A percentile compares a stretch with the other conserved stretches of the same genome.
These are phyloP conservation scores for Fusarium pininemorale DNA, from an alignment of 2,329 filamentous ascomycete genomes.

Conservation along the genomic window DNA sequence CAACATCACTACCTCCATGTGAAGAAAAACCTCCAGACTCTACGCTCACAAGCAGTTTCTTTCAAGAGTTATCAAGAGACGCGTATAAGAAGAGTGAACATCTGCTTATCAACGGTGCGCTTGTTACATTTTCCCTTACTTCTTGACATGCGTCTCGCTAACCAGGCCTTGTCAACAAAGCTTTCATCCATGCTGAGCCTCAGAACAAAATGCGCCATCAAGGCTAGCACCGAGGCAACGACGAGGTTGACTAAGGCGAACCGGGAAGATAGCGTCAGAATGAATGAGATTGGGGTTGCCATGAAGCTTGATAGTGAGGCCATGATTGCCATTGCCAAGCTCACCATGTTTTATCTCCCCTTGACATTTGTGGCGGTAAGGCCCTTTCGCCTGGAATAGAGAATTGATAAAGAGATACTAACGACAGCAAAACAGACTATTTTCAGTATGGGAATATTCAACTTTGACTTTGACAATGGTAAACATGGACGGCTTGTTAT, in stretches of 20 bases:
- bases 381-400: not conserved
- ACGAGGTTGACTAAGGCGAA: not conserved
- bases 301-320: not conserved
- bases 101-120: not conserved
- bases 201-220: not conserved
- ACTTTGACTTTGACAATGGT: not conserved
- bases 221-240: not conserved
- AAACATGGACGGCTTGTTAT: not conserved
- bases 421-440: too few species aligned
- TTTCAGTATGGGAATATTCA: not conserved
- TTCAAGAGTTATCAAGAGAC: not conserved
- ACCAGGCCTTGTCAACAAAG: too few species aligned
- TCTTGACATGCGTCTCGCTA: too few species aligned
- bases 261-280: accelerated
- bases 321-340: not conserved
- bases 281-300: accelerated
- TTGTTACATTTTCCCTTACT: too few species aligned
- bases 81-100: not conserved
- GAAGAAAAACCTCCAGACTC: not conserved
- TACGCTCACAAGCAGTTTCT: not conserved
- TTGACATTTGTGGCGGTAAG: not conserved
- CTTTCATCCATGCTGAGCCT: not conserved
- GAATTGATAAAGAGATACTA: too few species aligned
- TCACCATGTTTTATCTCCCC: not conserved
- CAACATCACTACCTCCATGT: not conserved